A percentile compares a stretch with the other conserved stretches of the same genome.
These are phyloP conservation scores for Pontederia paniculata DNA, from an alignment of 176 grass and related monocot genomes.

Conservation along the genomic window DNA sequence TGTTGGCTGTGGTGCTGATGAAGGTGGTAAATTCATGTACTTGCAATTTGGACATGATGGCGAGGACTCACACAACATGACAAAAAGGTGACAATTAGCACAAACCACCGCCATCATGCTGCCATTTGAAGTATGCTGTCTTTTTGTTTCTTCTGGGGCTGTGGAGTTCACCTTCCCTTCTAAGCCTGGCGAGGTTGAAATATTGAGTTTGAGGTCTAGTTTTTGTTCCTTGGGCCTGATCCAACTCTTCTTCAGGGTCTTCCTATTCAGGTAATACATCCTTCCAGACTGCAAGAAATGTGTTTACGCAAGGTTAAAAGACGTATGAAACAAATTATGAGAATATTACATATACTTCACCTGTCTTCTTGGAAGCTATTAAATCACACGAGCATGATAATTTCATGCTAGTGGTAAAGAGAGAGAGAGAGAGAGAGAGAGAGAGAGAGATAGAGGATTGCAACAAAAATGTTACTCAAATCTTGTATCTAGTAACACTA, in stretches of 20 bases:
- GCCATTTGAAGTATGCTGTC: conserved; percentile 9
- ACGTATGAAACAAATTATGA: conserved; percentile 15
- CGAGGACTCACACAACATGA: conserved; percentile 73
- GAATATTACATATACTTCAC: conserved; percentile 6
- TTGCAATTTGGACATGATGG: conserved; percentile 94
- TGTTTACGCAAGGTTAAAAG: neutral
- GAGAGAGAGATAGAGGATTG: too few relatives aligned
- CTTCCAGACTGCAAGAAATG: conserved; percentile 57
- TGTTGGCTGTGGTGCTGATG: neutral
- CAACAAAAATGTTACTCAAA: too few relatives aligned
- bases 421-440: too few relatives aligned
- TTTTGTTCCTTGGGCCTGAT: conserved; percentile 54
- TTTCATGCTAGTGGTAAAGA: too few relatives aligned
- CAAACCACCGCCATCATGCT: conserved; percentile 84
- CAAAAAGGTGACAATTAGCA: conserved; percentile 69
- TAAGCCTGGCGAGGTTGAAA: conserved; percentile 17
- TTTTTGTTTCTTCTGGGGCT: conserved; percentile 26
- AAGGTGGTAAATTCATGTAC: conserved; percentile 24
- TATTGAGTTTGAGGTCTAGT: conserved; percentile 78
- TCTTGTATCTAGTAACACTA: too few relatives aligned
- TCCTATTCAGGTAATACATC: conserved; percentile 98
- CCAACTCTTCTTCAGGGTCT: conserved; percentile 79
- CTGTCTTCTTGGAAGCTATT: too few relatives aligned
- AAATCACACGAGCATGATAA: too few relatives aligned
- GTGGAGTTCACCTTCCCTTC: neutral